Conservation (phyloP, 2,329 filamentous ascomycete species). For the Peltaster fructicola region DNA sequence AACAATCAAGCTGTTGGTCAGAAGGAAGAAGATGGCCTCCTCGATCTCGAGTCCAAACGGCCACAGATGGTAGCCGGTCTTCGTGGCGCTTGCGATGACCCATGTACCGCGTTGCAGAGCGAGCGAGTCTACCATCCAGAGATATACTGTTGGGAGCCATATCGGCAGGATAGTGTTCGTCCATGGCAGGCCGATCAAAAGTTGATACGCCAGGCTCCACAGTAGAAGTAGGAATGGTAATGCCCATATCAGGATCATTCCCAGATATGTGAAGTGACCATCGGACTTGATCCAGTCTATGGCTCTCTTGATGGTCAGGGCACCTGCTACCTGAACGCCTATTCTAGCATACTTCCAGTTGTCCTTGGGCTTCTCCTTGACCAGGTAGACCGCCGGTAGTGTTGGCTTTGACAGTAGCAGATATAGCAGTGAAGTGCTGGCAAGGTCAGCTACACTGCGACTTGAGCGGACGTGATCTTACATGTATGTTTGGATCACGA, state of each 20-base stretch:
- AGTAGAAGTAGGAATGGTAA: conserved; percentile 46
- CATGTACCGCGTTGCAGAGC: conserved; percentile 52
- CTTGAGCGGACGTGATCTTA: too few relatives aligned
- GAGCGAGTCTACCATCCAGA: conserved; percentile 56
- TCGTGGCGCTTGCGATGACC: conserved; percentile 51
- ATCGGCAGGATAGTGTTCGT: conserved; percentile 43
- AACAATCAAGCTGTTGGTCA: conserved; percentile 52
- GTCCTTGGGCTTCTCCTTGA: conserved; percentile 20
- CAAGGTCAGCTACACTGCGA: too few relatives aligned
- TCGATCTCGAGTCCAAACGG: conserved; percentile 47
- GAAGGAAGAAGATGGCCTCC: conserved; percentile 56
- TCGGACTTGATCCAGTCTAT: conserved; percentile 28
- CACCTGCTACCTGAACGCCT: conserved; percentile 34
- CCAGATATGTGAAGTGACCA: conserved; percentile 44
- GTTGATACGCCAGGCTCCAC: conserved; percentile 45
- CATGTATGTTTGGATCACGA: conserved; percentile 59
- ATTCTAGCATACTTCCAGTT: conserved; percentile 26
- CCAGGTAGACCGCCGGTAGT: conserved; percentile 37
- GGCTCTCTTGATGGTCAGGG: conserved; percentile 27
- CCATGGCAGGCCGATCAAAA: conserved; percentile 42
- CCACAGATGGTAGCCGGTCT: conserved; percentile 46
- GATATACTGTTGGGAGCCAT: conserved; percentile 44
- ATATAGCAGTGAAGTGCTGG: conserved; percentile 52
- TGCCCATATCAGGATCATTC: conserved; percentile 53
- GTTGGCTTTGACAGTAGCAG: conserved; percentile 47